Conservation (phyloP, 2,329 filamentous ascomycete genomes). For the Teratosphaeria destructans region DNA sequence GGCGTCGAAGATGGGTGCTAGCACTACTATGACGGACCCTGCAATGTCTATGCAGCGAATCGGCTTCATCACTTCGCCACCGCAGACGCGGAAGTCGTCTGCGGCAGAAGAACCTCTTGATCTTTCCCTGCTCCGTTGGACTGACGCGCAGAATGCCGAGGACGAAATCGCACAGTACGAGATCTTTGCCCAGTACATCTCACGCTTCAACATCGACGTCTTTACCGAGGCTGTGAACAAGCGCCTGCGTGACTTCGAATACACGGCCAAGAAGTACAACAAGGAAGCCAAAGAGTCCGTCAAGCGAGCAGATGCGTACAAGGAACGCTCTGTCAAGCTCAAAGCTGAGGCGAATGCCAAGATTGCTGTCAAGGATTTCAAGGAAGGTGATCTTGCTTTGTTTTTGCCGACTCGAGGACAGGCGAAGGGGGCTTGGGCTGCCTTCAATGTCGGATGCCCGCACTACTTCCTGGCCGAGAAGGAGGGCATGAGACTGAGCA, state of each 20-base stretch:
- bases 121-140: constrained; percentile 69
- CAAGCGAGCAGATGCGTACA: constrained; percentile 44
- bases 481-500: constrained; percentile 72
- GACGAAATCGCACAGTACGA: constrained; percentile 65
- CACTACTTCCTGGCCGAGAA: constrained; percentile 95
- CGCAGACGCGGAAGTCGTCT: constrained; percentile 44
- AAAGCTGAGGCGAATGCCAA: constrained; percentile 88
- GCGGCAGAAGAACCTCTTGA: constrained; percentile 23
- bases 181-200: constrained; percentile 61
- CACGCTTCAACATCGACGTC: constrained; percentile 70
- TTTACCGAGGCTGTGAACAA: constrained; percentile 81
- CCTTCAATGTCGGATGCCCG: constrained; percentile 94
- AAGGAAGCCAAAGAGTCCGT: constrained; percentile 61
- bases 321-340: constrained; percentile 71
- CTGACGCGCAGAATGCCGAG: constrained; percentile 54
- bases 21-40: constrained; percentile 33
- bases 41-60: constrained; percentile 40
- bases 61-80: constrained; percentile 48
- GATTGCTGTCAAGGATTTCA: constrained; percentile 91
- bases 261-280: constrained; percentile 85
- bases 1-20: constrained; percentile 45
- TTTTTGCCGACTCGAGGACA: constrained; percentile 89
- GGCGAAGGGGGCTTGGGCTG: constrained; percentile 89
- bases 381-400: constrained; percentile 86
- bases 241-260: constrained; percentile 85